A percentile compares a stretch with the other conserved stretches of the same genome.
Conservation (phyloP, 306 rosid genomes). For the Styphnolobium japonicum region DNA sequence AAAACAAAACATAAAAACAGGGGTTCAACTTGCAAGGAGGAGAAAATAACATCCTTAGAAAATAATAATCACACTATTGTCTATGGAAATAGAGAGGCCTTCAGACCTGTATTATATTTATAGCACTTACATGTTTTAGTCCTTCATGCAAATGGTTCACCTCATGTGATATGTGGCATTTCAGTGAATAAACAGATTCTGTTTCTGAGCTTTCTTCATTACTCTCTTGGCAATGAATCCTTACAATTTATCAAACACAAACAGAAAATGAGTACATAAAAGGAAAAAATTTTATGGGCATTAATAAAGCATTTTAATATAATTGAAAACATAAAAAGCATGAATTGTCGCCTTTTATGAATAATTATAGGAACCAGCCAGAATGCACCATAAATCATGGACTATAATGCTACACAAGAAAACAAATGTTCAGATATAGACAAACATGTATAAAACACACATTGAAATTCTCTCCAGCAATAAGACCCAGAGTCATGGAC, state of each 20-base stretch:
- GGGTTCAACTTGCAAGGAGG: neutral
- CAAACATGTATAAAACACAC: neutral
- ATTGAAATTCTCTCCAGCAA: neutral
- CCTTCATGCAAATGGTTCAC: conserved; percentile 99
- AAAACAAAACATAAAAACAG: neutral
- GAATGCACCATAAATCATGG: conserved; percentile 9
- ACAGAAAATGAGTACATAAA: conserved; percentile 25
- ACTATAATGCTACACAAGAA: neutral
- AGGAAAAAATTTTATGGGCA: neutral
- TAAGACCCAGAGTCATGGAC: conserved; percentile 4
- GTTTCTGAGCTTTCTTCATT: conserved; percentile 96
- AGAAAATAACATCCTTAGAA: neutral
- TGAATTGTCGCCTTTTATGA: neutral
- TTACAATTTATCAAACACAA: conserved; percentile 39
- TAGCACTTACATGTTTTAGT: conserved; percentile 80
- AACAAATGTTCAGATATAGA: neutral
- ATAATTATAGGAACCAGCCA: conserved; percentile 6
- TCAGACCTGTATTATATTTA: neutral
- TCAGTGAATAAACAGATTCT: conserved; percentile 92
- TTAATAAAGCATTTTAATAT: neutral
- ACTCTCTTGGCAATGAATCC: conserved; percentile 93
- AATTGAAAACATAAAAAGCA: neutral
- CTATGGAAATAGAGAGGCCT: neutral
- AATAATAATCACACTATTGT: neutral
- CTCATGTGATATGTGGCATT: conserved; percentile 98